Base-by-base conservation (phyloP, 1,139 yeast genomes). In the Candida sp. region DNA sequence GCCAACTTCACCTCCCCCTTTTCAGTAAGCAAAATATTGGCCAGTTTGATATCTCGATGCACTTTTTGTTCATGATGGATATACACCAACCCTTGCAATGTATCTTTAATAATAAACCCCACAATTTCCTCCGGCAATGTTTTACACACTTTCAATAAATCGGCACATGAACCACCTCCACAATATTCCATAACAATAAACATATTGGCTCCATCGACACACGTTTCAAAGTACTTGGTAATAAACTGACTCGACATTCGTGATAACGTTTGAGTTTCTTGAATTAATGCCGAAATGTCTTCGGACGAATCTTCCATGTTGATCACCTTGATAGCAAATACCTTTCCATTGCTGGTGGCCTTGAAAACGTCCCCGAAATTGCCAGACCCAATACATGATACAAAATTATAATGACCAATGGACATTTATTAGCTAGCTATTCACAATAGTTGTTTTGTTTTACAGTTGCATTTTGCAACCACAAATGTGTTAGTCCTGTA, bases 181-280 rank as follows among this genome's bases (percentile, higher is more conserved):
- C 97, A 90, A 58, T 78, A 87, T 59, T 90, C 97, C 96, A 90
- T 87, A 4, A 87, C 85, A 41, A 90, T 87, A 83, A 91, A 89
- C 83, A 90, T 79, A 21, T 80, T 77, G 35, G 79, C 79, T 43
- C 79, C 87, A 42, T 72, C 68, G 8, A 83, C 63, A 55, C 82
- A 79, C 0, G 95, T 82, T 41, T 81, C 82, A 51, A 68, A 72
- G 61, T 87, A 87, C 46, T 61, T 70, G 11, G 91, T 86, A 40
- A 89, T 81, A 55, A 77, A 76, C 0, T 78, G 78, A n/a, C 85
- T 79, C 45, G 74, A 72, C 48, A 89, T 64, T 42, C 80, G 79
- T 12, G 89, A 80, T 34, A 90, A 66, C 49, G 89, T 80, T 45
- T 79, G 82, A 43, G 89, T 85, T 55, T 90, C 97, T 60, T 83